Percentiles rank a stretch among this genome's conserved stretches.
These are phyloP conservation scores for Apiospora kogelbergensis DNA, from an alignment of 2,329 filamentous ascomycete species.

Conservation along the genomic window DNA sequence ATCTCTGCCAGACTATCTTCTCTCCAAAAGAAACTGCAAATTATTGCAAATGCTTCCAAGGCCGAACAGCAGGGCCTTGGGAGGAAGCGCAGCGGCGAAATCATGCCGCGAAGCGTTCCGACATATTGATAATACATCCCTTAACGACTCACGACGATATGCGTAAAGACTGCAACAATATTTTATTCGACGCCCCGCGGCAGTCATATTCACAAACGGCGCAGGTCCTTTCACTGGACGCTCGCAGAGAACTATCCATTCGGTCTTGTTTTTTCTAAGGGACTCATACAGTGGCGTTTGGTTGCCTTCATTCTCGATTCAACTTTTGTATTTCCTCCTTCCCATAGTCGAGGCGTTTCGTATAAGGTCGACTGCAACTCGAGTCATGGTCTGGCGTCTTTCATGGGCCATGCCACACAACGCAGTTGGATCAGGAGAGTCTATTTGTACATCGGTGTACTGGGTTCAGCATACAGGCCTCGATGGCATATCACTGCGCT, in stretches of 20 bases:
- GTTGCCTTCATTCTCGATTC: neutral
- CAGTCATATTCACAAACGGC: neutral
- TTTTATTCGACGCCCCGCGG: conserved; percentile 11
- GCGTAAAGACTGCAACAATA: conserved; percentile 11
- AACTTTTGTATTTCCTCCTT: conserved; percentile 2
- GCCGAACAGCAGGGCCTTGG: conserved; percentile 43
- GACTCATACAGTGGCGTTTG: conserved; percentile 3
- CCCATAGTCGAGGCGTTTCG: conserved; percentile 5
- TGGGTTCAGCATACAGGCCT: conserved; percentile 2
- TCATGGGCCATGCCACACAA: neutral
- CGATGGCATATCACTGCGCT: neutral
- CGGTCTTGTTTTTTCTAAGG: conserved; percentile 3
- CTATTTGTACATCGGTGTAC: neutral
- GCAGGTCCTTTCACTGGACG: neutral
- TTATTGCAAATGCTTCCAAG: conserved; percentile 60
- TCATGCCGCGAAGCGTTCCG: conserved; percentile 54
- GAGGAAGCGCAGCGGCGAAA: conserved; percentile 55
- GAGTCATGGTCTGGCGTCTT: neutral
- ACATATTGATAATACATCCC: conserved; percentile 27
- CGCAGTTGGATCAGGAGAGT: neutral
- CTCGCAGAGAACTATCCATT: neutral
- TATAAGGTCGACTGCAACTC: neutral
- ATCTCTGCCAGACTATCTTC: conserved; percentile 54
- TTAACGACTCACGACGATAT: conserved; percentile 13
- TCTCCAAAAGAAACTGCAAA: conserved; percentile 60